These are phyloP conservation scores for Aspergillus asperescens DNA, from an alignment of 495 filamentous ascomycete genomes.

Conservation along the genomic window DNA sequence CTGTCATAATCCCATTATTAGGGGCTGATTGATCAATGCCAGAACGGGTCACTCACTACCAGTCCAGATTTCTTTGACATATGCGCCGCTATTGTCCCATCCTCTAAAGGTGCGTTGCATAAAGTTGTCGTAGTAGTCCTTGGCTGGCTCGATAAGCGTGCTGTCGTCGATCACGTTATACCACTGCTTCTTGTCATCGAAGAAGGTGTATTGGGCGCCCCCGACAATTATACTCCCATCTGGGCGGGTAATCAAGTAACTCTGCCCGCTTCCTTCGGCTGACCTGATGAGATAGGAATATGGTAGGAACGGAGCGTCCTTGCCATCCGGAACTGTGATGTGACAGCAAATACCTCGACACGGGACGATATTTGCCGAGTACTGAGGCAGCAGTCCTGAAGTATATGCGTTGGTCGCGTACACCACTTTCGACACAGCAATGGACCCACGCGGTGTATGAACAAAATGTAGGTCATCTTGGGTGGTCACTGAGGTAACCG, in stretches of 20 bases:
- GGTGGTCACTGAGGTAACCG: slow-evolving; percentile 36
- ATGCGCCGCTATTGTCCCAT: slow-evolving; percentile 43
- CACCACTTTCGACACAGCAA: slow-evolving; percentile 52
- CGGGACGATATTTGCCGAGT: slow-evolving; percentile 59
- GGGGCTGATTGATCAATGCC: not conserved
- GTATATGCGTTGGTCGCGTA: slow-evolving; percentile 74
- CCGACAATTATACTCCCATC: slow-evolving; percentile 74
- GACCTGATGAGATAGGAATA: slow-evolving; percentile 27
- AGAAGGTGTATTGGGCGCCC: slow-evolving; percentile 42
- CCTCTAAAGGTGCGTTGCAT: slow-evolving; percentile 46
- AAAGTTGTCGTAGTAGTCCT: slow-evolving; percentile 51
- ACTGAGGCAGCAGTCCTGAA: slow-evolving; percentile 47
- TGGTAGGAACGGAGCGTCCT: slow-evolving; percentile 33
- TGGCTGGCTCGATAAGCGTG: slow-evolving; percentile 53
- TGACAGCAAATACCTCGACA: slow-evolving; percentile 54
- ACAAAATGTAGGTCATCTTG: slow-evolving; percentile 38
- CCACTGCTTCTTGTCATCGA: slow-evolving; percentile 55
- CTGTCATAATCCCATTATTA: slow-evolving; percentile 9
- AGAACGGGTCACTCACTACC: slow-evolving; percentile 29
- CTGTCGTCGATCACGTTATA: slow-evolving; percentile 44
- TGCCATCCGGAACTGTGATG: slow-evolving; percentile 55
- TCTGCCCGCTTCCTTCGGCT: slow-evolving; percentile 13
- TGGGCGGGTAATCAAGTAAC: slow-evolving; percentile 62
- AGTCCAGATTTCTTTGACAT: slow-evolving; percentile 46
- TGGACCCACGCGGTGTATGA: slow-evolving; percentile 49